phyloP scores from a whole-genome alignment of 495 filamentous ascomycete genomes.

The Penicillium riverlandense region DNA sequence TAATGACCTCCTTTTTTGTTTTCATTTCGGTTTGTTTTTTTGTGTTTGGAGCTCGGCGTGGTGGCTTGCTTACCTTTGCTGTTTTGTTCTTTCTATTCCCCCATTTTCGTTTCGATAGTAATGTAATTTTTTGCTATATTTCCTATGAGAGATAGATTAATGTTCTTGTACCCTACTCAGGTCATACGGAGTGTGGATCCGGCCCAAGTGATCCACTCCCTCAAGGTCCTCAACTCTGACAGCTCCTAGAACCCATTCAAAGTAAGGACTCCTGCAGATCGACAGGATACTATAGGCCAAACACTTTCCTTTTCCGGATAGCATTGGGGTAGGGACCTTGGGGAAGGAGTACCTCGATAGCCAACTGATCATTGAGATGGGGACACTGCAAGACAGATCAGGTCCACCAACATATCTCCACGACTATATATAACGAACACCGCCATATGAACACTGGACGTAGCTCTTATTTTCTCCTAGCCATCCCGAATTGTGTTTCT shows the following conservation, averaged over 20 bases:
- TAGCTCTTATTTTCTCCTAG: neutral
- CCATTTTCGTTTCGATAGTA: conserved; percentile 7
- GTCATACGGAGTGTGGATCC: neutral
- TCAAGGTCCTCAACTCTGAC: conserved; percentile 19
- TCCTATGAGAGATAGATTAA: neutral
- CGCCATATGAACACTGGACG: too few species aligned
- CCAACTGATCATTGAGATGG: conserved; percentile 1
- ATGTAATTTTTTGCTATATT: conserved; percentile 5
- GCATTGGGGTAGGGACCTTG: conserved; percentile 23
- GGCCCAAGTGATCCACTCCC: neutral
- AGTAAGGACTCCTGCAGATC: neutral
- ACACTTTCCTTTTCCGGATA: too few species aligned
- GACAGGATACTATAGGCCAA: too few species aligned
- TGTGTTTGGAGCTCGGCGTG: neutral
- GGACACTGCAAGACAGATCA: conserved; percentile 13
- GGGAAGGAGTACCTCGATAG: conserved; percentile 30
- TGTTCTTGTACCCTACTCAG: neutral
- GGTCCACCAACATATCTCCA: neutral
- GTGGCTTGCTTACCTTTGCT: neutral
- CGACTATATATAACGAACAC: too few species aligned
- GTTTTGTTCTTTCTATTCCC: conserved; percentile 10
- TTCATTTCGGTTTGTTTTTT: conserved; percentile 1
- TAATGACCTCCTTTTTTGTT: conserved; percentile 2
- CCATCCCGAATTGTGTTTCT: neutral
- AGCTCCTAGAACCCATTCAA: neutral